Evolutionary conservation across 495 filamentous ascomycete species (phyloP).

Genomic region (Endocarpon pusillum): DNA sequence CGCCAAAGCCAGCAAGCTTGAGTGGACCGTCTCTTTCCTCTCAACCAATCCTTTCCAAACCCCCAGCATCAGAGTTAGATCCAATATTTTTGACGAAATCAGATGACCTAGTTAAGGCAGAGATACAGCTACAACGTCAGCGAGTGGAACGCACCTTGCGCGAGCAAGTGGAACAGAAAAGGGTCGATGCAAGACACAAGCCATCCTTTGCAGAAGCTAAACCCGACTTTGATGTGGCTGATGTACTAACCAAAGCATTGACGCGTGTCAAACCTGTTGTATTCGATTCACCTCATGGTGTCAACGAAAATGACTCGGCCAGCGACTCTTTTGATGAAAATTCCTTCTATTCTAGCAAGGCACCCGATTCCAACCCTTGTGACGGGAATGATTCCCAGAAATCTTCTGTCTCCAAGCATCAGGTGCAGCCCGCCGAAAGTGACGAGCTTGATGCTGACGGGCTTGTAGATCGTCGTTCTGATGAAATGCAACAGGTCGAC

Average conservation of each 20-base stretch:
- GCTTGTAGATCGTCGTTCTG: slow-evolving; percentile 20
- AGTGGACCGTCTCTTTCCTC: slow-evolving; percentile 19
- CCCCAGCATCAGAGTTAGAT: slow-evolving; percentile 37
- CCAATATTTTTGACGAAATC: slow-evolving; percentile 74
- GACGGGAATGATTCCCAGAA: slow-evolving; percentile 12
- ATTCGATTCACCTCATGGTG: slow-evolving; percentile 32
- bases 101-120: slow-evolving; percentile 64
- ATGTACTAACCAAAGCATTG: slow-evolving; percentile 54
- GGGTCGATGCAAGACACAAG: slow-evolving; percentile 35
- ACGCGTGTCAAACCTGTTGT: slow-evolving; percentile 49
- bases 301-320: slow-evolving; percentile 34
- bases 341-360: slow-evolving; percentile 84
- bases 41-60: slow-evolving; percentile 2
- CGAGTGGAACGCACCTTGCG: slow-evolving; percentile 60
- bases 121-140: slow-evolving; percentile 63
- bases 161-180: slow-evolving; percentile 56
- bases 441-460: slow-evolving; percentile 12
- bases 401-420: slow-evolving; percentile 9
- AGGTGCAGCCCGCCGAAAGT: slow-evolving; percentile 1
- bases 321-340: slow-evolving; percentile 81
- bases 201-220: slow-evolving; percentile 38
- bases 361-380: slow-evolving; percentile 29
- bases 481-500: slow-evolving; percentile 33
- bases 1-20: slow-evolving; percentile 17
- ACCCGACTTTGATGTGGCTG: slow-evolving; percentile 57